phyloP scores from a whole-genome alignment of 23 red algal genomes.

The Cyanidiococcus yangmingshanensis region DNA sequence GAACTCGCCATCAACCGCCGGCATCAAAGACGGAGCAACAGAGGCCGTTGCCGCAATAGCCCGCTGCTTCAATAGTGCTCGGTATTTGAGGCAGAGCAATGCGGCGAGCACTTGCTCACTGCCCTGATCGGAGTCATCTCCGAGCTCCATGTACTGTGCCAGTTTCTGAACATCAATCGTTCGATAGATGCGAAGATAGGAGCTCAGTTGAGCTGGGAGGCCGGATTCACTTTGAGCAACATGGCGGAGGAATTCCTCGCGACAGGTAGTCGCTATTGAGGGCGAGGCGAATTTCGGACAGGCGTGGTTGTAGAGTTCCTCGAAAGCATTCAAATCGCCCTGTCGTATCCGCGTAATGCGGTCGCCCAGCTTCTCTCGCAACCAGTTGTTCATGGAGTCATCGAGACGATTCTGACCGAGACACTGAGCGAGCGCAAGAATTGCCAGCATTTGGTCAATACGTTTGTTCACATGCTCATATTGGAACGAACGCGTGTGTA shows the following conservation, averaged over 20 bases:
- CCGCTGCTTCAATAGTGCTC: constrained; percentile 42
- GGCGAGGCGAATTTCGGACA: constrained; percentile 90
- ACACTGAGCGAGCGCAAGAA: constrained; percentile 56
- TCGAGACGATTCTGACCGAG: constrained; percentile 68
- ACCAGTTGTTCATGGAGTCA: constrained; percentile 58
- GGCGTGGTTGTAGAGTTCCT: constrained; percentile 75
- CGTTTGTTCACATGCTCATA: constrained; percentile 99
- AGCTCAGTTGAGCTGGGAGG: constrained; percentile 28
- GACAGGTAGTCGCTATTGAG: constrained; percentile 48
- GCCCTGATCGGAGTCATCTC: neutral
- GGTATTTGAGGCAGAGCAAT: constrained; percentile 76
- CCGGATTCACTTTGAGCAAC: neutral
- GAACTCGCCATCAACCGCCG: constrained; percentile 41
- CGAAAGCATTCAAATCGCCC: constrained; percentile 65
- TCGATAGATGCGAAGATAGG: constrained; percentile 76
- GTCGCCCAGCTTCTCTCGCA: constrained; percentile 76
- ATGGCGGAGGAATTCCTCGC: constrained; percentile 77
- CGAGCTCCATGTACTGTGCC: constrained; percentile 75
- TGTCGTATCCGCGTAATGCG: constrained; percentile 57
- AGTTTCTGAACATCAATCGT: constrained; percentile 88
- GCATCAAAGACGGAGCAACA: neutral
- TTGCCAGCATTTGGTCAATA: constrained; percentile 88
- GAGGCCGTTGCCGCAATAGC: constrained; percentile 18
- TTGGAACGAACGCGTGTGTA: constrained; percentile 87
- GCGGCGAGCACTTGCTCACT: constrained; percentile 38